Evolutionary conservation across 163 green algal species (phyloP).

Genomic region (Prototheca cutis): DNA sequence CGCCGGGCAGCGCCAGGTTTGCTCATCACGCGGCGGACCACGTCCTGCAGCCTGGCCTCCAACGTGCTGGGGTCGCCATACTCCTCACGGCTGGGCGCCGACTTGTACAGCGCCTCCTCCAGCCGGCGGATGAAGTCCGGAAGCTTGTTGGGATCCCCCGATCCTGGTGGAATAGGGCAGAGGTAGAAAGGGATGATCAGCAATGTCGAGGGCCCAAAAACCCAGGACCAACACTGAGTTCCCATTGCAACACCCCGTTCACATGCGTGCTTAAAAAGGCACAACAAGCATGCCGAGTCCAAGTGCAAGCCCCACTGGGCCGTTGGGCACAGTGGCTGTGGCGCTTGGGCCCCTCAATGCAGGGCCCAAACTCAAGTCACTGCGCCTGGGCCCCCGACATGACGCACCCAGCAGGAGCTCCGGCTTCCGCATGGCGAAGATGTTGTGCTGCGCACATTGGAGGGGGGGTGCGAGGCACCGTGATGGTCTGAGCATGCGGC

Average conservation of each 20-base stretch:
- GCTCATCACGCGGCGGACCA: constrained; percentile 55
- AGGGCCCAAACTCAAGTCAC: not conserved
- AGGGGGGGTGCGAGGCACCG: constrained; percentile 1
- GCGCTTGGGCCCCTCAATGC: too few relatives aligned
- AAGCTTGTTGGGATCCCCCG: constrained; percentile 48
- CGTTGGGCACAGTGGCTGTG: not conserved
- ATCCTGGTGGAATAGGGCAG: not conserved
- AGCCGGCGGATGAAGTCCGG: constrained; percentile 77
- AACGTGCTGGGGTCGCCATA: constrained; percentile 74
- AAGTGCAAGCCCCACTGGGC: not conserved
- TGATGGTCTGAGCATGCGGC: not conserved
- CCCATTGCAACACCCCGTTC: too few relatives aligned
- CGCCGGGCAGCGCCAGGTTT: constrained; percentile 3
- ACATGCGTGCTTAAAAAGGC: not conserved
- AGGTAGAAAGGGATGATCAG: not conserved
- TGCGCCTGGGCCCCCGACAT: not conserved
- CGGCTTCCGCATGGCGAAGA: constrained; percentile 28
- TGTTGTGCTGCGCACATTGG: constrained; percentile 19
- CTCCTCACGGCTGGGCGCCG: constrained; percentile 69
- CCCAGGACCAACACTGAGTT: too few relatives aligned
- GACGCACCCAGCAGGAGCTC: constrained; percentile 2
- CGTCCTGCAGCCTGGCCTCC: constrained; percentile 66
- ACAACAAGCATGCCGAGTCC: not conserved
- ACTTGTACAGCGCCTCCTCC: constrained; percentile 71
- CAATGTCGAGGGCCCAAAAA: too few relatives aligned